These are phyloP conservation scores for Aspergillus spinulosporus DNA, from an alignment of 2,329 filamentous ascomycete genomes.

Conservation along the genomic window DNA sequence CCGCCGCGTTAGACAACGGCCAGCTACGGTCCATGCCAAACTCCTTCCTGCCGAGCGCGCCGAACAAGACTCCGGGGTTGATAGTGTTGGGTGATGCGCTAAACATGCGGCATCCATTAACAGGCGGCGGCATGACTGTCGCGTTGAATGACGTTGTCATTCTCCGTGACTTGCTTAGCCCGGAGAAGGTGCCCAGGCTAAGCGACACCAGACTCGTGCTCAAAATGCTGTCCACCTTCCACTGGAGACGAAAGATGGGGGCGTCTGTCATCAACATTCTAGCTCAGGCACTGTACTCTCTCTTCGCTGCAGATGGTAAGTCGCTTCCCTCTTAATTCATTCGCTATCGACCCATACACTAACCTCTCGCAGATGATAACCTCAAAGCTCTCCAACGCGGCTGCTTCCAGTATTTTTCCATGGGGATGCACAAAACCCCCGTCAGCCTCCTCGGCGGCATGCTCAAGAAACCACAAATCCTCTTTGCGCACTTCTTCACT, in stretches of 20 bases:
- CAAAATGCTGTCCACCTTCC: slow-evolving; percentile 70
- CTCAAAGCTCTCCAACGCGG: slow-evolving; percentile 80
- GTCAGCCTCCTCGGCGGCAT: slow-evolving; percentile 79
- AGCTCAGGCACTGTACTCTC: slow-evolving; percentile 86
- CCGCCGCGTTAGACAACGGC: slow-evolving; percentile 72
- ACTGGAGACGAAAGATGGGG: slow-evolving; percentile 81
- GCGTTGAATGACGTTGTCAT: slow-evolving; percentile 89
- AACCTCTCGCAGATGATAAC: slow-evolving; percentile 55
- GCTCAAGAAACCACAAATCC: slow-evolving; percentile 70
- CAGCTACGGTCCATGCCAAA: slow-evolving; percentile 92
- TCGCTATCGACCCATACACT: not conserved
- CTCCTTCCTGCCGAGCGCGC: slow-evolving; percentile 81
- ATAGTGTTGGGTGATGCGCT: slow-evolving; percentile 88
- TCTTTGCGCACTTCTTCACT: slow-evolving; percentile 91
- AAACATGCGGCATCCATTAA: slow-evolving; percentile 99
- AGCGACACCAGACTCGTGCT: slow-evolving; percentile 66
- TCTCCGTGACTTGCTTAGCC: slow-evolving; percentile 71
- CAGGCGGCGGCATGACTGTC: slow-evolving; percentile 96
- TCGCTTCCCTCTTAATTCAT: slow-evolving; percentile 6
- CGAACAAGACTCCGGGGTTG: slow-evolving; percentile 69
- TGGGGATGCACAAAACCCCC: slow-evolving; percentile 72
- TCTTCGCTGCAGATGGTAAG: slow-evolving; percentile 79
- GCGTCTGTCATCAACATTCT: slow-evolving; percentile 94
- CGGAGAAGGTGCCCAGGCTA: slow-evolving; percentile 67
- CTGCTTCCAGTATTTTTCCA: slow-evolving; percentile 90